Percentiles rank a stretch among this genome's conserved stretches.
Evolutionary conservation across 2,329 filamentous ascomycete genomes (phyloP).

Genomic region (Balansia obtecta): DNA sequence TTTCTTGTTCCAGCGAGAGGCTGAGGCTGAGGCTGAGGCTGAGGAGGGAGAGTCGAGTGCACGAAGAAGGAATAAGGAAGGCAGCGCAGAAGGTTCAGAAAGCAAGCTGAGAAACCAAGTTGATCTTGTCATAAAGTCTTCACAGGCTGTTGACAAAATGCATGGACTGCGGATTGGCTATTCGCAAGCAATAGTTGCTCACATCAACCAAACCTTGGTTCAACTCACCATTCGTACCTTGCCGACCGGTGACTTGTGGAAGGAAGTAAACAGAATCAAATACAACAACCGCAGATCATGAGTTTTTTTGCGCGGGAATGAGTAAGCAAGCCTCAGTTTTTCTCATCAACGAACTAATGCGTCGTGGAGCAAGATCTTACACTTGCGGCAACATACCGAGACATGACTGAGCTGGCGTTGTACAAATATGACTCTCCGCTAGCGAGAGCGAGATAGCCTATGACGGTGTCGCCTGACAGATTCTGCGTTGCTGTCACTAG

Average conservation of each 20-base stretch:
- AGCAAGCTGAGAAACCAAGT: not conserved
- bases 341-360: not conserved
- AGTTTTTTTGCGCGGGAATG: not conserved
- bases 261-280: not conserved
- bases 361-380: not conserved
- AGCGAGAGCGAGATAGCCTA: slow-evolving; percentile 4
- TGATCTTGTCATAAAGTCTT: not conserved
- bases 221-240: not conserved
- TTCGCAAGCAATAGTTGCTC: not conserved
- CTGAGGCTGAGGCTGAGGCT: too few relatives aligned
- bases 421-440: slow-evolving; percentile 1
- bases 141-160: not conserved
- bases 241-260: not conserved
- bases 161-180: not conserved
- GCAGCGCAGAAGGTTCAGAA: too few relatives aligned
- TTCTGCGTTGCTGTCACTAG: not conserved
- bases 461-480: not conserved
- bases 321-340: not conserved
- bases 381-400: slow-evolving; percentile 2
- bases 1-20: not conserved
- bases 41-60: too few relatives aligned
- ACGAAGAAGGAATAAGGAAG: too few relatives aligned
- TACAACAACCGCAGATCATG: not conserved
- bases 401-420: slow-evolving; percentile 5
- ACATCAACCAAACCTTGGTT: not conserved